Evolutionary conservation across 345 rosid species (phyloP).

Genomic region (Dimocarpus longan): DNA sequence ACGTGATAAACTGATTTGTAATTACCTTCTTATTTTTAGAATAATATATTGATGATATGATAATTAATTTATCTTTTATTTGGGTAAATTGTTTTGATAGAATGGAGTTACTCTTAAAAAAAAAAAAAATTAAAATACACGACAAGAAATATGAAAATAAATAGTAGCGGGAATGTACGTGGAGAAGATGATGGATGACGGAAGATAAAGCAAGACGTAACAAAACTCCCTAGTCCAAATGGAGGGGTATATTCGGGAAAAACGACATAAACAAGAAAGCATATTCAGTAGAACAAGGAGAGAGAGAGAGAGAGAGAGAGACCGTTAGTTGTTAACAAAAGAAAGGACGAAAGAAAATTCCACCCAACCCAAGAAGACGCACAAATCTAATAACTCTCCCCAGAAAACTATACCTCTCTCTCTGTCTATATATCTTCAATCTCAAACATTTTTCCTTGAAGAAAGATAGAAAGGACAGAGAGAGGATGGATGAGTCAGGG

Average conservation of each 20-base stretch:
- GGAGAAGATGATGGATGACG: too few species aligned
- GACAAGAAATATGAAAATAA: too few species aligned
- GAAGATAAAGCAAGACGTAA: too few species aligned
- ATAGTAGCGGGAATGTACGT: not conserved
- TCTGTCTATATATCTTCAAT: not conserved
- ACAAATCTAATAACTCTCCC: not conserved
- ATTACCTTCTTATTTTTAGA: too few species aligned
- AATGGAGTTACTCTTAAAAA: too few species aligned
- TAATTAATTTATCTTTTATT: too few species aligned
- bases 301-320: conserved; percentile 1
- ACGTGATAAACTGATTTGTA: too few species aligned
- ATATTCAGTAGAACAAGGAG: conserved; percentile 17
- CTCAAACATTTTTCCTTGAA: not conserved
- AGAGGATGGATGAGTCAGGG: conserved; percentile 35
- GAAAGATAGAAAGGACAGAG: not conserved
- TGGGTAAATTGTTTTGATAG: too few species aligned
- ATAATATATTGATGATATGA: too few species aligned
- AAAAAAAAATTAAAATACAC: not conserved
- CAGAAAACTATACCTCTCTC: not conserved
- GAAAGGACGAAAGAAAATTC: not conserved
- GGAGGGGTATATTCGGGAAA: conserved; percentile 32
- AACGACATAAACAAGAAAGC: not conserved
- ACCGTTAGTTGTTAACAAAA: conserved; percentile 31
- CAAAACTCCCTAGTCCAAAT: not conserved
- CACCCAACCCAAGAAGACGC: conserved; percentile 1